Evolutionary conservation across 768 basidiomycete species (phyloP).

Genomic region (Lentinula edodes): DNA sequence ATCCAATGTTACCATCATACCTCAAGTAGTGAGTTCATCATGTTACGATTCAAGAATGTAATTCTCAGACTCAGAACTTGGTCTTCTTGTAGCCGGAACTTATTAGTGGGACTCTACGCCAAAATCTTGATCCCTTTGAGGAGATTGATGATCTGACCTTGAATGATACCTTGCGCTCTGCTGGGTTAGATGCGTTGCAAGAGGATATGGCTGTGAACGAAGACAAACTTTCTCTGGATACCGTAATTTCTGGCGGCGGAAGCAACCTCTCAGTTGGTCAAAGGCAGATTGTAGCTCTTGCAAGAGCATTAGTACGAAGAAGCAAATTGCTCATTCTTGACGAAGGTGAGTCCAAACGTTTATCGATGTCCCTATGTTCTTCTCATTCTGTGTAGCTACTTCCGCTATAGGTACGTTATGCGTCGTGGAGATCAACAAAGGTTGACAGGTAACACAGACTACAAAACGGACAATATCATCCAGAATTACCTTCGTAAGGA

Average conservation of each 20-base stretch:
- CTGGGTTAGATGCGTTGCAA: constrained; percentile 36
- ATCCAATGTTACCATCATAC: constrained; percentile 40
- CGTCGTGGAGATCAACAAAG: not conserved
- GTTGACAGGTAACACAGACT: constrained; percentile 9
- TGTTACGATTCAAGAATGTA: not conserved
- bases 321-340: constrained; percentile 51
- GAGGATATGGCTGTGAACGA: constrained; percentile 15
- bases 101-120: constrained; percentile 47
- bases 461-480: constrained; percentile 36
- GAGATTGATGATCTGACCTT: constrained; percentile 48
- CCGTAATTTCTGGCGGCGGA: constrained; percentile 55
- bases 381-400: constrained; percentile 13
- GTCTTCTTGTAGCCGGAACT: constrained; percentile 33
- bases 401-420: constrained; percentile 15
- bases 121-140: constrained; percentile 54
- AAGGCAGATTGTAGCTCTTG: constrained; percentile 59
- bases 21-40: constrained; percentile 23
- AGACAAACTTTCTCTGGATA: constrained; percentile 43
- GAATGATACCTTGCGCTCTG: constrained; percentile 38
- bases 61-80: not conserved
- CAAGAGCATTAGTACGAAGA: constrained; percentile 47
- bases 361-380: not conserved
- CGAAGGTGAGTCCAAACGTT: constrained; percentile 49
- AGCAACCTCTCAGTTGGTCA: constrained; percentile 71
- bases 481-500: constrained; percentile 35